Evolutionary conservation across 257 asterid species (phyloP), one percentile per base, ranked within the genome.

Genomic region (Fraxinus pennsylvanica): DNA sequence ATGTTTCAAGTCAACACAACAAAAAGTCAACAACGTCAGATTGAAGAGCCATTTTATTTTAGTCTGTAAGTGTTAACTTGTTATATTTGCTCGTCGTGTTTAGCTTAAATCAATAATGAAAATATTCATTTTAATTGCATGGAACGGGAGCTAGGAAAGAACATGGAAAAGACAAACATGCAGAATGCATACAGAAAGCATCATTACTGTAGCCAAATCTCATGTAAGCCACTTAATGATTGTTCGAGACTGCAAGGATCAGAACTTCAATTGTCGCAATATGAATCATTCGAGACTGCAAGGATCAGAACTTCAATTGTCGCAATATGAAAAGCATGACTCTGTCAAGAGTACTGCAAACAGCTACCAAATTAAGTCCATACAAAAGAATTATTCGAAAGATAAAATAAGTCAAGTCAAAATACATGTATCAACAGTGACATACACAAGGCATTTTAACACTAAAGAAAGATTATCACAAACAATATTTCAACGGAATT

Each of bases 391-490:
- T 59, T n/a, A 27, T 59, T 59, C 22, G 67, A 21, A 15, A 21
- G 1, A 5, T 21, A 59, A 59, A n/a, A n/a, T 59, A 8, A 59
- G 13, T 14, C 52, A 21, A 27, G 36, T 25, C 33, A 63, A 63
- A 27, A 27, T 61, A 63, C 69, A 9, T 15, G 7, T 2, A 63
- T 25, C 69, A 9, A 8, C 19, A 63, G 33, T 63, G 69, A 27
- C 69, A 25, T n/a, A 21, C 15, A 22, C 21, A 63, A 63, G 35
- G 69, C 69, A 25, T 63, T 36, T 63, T 22, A 63, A 63, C 69
- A 63, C n/a, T 68, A 39, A 39, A 41, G 39, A 59, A 79, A 71
- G 43, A 67, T 82, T 12, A 39, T 35, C 50, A 72, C 8, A 30
- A 50, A 13, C 29, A 67, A 25, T 21, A 78, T 61, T 78, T 45